A percentile compares a stretch with the other conserved stretches of the same genome.
Conservation (phyloP, 495 filamentous ascomycete genomes). For the Podospora fimiseda region DNA sequence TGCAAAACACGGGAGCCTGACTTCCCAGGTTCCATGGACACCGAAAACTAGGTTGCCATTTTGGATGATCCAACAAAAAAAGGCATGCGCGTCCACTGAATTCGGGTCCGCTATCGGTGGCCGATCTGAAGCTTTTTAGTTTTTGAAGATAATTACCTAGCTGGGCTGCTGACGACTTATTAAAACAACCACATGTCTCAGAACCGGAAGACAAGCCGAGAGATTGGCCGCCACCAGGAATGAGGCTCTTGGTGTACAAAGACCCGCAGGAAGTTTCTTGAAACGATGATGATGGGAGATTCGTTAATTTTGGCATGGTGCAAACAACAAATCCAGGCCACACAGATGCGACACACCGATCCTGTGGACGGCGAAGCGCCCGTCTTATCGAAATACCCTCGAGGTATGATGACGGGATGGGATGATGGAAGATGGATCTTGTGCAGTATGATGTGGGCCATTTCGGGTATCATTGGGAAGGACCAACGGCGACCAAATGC, state of each 20-base stretch:
- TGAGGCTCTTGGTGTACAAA: background rate
- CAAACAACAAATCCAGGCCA: background rate
- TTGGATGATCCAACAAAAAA: no score
- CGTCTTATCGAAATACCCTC: no score
- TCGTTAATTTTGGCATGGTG: background rate
- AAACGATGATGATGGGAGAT: background rate
- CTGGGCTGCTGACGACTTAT: background rate
- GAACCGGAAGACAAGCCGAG: background rate
- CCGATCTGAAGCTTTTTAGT: background rate
- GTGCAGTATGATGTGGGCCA: no score
- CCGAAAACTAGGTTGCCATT: no score
- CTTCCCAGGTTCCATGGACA: background rate
- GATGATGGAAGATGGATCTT: no score
- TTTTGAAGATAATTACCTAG: background rate
- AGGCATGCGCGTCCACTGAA: no score
- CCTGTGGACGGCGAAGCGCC: conserved; percentile 1
- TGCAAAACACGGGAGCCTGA: background rate
- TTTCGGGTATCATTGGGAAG: no score
- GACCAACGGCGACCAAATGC: no score
- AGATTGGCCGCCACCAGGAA: background rate
- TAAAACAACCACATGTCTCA: background rate
- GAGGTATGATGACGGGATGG: no score
- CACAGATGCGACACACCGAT: background rate
- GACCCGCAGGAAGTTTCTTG: background rate
- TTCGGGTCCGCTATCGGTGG: background rate